Percentiles rank a stretch among this genome's conserved stretches.
Conservation (phyloP, 108 stramenopile species). For the Schizochytrium sp. region DNA sequence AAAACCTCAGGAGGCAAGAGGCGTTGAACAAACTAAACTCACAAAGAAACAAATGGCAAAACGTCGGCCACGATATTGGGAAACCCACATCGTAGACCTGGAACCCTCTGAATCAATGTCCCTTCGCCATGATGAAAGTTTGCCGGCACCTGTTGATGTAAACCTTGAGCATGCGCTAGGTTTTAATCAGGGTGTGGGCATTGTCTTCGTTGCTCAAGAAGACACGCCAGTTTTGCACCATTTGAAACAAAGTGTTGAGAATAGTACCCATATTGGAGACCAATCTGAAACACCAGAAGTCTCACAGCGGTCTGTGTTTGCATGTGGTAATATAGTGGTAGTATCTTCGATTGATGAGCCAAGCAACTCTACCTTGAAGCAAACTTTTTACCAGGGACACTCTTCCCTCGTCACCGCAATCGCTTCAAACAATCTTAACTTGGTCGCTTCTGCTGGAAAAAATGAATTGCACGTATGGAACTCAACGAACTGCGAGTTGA, state of each 20-base stretch:
- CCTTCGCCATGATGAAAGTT: background rate
- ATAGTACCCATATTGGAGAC: no score
- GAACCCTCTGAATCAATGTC: background rate
- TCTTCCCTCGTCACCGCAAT: background rate
- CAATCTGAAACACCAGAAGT: no score
- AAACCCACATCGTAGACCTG: background rate
- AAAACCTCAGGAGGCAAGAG: background rate
- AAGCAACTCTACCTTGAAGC: background rate
- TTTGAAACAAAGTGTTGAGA: no score
- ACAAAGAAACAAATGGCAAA: background rate
- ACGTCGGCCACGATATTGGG: conserved; percentile 13
- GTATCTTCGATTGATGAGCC: no score
- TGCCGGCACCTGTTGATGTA: background rate
- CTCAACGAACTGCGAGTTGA: background rate
- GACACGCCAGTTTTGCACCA: background rate
- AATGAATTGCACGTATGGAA: background rate
- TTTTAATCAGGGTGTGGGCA: background rate
- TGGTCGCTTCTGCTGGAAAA: background rate
- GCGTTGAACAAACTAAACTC: background rate
- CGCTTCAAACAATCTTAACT: background rate
- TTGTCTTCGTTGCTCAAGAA: background rate
- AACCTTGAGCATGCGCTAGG: background rate
- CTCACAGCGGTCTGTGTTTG: no score
- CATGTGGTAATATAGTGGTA: no score
- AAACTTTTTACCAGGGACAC: background rate